These are phyloP conservation scores for Rhodotorula sphaerocarpa DNA, from an alignment of 768 basidiomycete genomes.

Conservation along the genomic window DNA sequence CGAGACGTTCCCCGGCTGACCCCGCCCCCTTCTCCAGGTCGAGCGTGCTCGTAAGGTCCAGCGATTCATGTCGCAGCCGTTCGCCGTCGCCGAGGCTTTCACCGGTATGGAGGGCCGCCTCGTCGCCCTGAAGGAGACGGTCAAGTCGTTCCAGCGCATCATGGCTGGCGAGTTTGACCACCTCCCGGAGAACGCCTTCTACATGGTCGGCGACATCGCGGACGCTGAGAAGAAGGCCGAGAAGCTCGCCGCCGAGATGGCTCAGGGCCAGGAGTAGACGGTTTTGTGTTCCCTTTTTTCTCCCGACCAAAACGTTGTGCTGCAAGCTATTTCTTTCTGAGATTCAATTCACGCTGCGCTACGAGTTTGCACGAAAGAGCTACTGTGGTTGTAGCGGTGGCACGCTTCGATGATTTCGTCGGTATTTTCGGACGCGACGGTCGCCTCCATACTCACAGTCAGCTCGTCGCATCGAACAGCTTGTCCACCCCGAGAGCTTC, in stretches of 20 bases:
- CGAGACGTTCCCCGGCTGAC: neutral
- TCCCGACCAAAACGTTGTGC: no score
- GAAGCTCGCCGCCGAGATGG: slow-evolving; percentile 81
- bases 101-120: slow-evolving; percentile 49
- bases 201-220: slow-evolving; percentile 53
- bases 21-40: slow-evolving; percentile 41
- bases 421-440: no score
- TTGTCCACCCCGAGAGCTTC: no score
- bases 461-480: no score
- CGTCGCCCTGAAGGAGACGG: slow-evolving; percentile 88
- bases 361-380: no score
- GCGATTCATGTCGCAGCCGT: slow-evolving; percentile 97
- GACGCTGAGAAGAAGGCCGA: slow-evolving; percentile 97
- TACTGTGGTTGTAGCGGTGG: no score
- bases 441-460: no score
- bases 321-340: no score
- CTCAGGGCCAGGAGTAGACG: neutral
- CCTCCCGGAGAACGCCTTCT: slow-evolving; percentile 94
- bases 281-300: no score
- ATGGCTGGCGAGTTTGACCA: slow-evolving; percentile 77
- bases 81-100: slow-evolving; percentile 80
- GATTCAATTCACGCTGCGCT: no score
- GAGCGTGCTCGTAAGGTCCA: slow-evolving; percentile 95
- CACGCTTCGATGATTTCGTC: no score
- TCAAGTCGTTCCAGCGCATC: slow-evolving; percentile 67